phyloP scores from a whole-genome alignment of 2,329 filamentous ascomycete species.

The Alternaria dauci region DNA sequence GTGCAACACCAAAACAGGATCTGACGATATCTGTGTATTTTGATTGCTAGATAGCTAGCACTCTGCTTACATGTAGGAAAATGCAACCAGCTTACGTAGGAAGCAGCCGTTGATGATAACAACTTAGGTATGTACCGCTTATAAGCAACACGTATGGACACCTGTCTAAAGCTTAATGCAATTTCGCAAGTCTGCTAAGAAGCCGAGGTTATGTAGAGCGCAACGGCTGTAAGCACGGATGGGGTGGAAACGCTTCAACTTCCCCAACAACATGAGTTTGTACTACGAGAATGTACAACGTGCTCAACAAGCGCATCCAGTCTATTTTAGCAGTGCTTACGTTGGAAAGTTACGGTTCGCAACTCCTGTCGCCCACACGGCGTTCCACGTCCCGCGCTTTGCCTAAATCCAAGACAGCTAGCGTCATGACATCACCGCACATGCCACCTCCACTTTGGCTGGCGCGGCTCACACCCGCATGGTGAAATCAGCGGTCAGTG shows the following conservation, averaged over 20 bases:
- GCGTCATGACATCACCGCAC: slow-evolving; percentile 19
- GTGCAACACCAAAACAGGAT: slow-evolving; percentile 40
- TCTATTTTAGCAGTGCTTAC: not conserved
- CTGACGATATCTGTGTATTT: slow-evolving; percentile 46
- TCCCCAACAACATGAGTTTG: not conserved
- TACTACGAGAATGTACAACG: not conserved
- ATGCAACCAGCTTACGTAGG: slow-evolving; percentile 3
- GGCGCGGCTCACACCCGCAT: slow-evolving; percentile 16
- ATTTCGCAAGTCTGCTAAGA: not conserved
- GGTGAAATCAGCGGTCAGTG: slow-evolving; percentile 27
- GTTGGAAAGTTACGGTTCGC: not conserved
- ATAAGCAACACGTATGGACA: not conserved
- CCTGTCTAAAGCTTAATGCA: not conserved
- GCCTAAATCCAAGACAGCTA: not conserved
- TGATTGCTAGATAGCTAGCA: not conserved
- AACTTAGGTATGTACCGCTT: not conserved
- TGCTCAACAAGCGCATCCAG: not conserved
- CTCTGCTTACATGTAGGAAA: not conserved
- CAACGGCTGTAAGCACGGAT: not conserved
- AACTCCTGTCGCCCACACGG: not conserved
- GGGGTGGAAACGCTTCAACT: not conserved
- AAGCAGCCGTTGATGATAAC: not conserved
- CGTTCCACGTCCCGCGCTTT: slow-evolving; percentile 5
- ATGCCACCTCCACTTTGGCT: slow-evolving; percentile 5
- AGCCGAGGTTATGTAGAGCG: not conserved